A percentile compares a stretch with the other conserved stretches of the same genome.
phyloP scores from a whole-genome alignment of 116 monocot genomes.

The Phalaenopsis hybrid region DNA sequence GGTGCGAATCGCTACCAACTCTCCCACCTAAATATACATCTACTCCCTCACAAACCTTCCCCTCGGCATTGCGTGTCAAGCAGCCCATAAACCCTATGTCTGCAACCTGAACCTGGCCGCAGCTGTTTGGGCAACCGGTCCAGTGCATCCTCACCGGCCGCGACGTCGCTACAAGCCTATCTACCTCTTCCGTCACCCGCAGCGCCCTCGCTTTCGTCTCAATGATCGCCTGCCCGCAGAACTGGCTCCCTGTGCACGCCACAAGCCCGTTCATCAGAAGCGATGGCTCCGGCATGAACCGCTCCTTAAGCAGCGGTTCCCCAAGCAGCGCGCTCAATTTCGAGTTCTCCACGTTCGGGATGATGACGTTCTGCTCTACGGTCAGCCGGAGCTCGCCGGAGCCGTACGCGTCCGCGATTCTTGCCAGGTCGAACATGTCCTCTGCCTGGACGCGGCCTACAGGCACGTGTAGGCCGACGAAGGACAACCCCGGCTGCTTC shows the following conservation, averaged over 20 bases:
- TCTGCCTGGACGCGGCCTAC: constrained; percentile 71
- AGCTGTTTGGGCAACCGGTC: constrained; percentile 94
- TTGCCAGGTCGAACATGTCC: constrained; percentile 83
- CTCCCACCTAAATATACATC: constrained; percentile 76
- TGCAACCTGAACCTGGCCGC: constrained; percentile 93
- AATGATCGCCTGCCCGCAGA: constrained; percentile 96
- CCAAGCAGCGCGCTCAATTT: constrained; percentile 31
- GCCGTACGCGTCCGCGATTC: constrained; percentile 75
- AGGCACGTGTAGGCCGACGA: constrained; percentile 75
- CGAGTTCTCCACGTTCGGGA: constrained; percentile 65
- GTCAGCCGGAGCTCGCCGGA: constrained; percentile 84
- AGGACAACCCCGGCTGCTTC: constrained; percentile 65
- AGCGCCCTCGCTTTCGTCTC: constrained; percentile 89
- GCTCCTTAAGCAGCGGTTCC: constrained; percentile 51
- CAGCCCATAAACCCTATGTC: constrained; percentile 97
- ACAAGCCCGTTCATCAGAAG: constrained; percentile 74
- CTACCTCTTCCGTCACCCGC: constrained; percentile 59
- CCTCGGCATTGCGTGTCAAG: constrained; percentile 54
- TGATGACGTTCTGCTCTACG: constrained; percentile 84
- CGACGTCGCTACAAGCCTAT: constrained; percentile 42
- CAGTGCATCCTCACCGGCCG: constrained; percentile 84
- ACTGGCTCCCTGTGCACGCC: constrained; percentile 93
- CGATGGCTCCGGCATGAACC: constrained; percentile 50
- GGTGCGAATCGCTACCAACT: constrained; percentile 66
- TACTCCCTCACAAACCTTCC: constrained; percentile 65